phyloP scores from a whole-genome alignment of 441 rosid genomes.

The Gossypium trilobum region DNA sequence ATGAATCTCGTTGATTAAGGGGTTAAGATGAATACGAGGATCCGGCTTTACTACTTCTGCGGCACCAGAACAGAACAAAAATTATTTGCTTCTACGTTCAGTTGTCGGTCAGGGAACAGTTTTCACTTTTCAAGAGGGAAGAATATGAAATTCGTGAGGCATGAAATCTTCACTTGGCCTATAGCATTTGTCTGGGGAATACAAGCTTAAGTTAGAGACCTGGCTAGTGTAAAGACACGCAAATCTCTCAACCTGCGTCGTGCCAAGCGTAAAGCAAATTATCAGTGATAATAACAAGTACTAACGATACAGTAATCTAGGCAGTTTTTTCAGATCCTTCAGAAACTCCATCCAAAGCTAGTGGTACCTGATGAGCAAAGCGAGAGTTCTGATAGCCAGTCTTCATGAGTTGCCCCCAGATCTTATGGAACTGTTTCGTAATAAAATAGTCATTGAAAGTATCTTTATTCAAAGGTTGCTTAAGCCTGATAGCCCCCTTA shows the following conservation, averaged over 20 bases:
- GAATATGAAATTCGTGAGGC: slow-evolving; percentile 86
- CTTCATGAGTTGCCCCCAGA: slow-evolving; percentile 98
- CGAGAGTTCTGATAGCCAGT: slow-evolving; percentile 97
- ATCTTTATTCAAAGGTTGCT: background rate
- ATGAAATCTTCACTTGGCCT: slow-evolving; percentile 91
- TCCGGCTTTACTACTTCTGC: background rate
- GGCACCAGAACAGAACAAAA: background rate
- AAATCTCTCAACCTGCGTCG: slow-evolving; percentile 84
- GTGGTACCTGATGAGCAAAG: slow-evolving; percentile 85
- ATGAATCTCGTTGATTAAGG: background rate
- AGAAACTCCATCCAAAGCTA: background rate
- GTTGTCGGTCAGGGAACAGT: background rate
- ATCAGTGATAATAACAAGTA: background rate
- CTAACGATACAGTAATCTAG: background rate
- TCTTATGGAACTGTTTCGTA: slow-evolving; percentile 64
- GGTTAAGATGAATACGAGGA: background rate
- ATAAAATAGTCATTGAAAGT: background rate
- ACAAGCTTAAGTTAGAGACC: slow-evolving; percentile 77
- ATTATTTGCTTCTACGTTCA: background rate
- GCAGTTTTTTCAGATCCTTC: background rate
- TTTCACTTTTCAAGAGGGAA: slow-evolving; percentile 35
- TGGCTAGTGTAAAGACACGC: slow-evolving; percentile 95
- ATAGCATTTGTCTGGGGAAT: slow-evolving; percentile 92
- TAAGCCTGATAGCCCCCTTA: background rate
- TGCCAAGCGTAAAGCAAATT: background rate